Evolutionary conservation across 441 rosid species (phyloP).

Genomic region (Dalechampia spathulata): DNA sequence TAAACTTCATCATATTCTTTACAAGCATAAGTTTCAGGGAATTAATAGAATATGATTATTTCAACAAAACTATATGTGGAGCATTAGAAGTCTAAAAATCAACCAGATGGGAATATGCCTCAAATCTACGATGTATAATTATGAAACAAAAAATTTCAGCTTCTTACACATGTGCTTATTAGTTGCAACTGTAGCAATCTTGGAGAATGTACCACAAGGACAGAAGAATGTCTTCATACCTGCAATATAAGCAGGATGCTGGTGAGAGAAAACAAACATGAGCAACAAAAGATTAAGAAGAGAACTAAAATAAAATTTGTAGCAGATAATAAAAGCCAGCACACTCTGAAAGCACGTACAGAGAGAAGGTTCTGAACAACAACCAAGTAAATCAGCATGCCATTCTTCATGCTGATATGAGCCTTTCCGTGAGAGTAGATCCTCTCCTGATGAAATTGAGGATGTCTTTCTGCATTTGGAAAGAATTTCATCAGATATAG

Average conservation of each 20-base stretch:
- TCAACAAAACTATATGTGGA: no score
- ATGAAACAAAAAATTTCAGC: conserved; percentile 4
- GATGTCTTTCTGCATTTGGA: conserved; percentile 53
- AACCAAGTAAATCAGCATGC: conserved; percentile 80
- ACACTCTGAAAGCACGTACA: conserved; percentile 38
- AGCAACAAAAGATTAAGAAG: no score
- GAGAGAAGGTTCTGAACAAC: conserved; percentile 74
- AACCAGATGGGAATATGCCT: no score
- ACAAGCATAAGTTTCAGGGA: no score
- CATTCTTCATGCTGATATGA: conserved; percentile 59
- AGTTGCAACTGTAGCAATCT: conserved; percentile 60
- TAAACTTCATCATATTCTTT: no score
- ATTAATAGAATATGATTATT: no score
- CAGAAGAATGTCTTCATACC: conserved; percentile 69
- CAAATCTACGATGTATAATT: no score
- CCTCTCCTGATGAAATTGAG: conserved; percentile 59
- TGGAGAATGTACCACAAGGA: conserved; percentile 82
- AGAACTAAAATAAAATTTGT: no score
- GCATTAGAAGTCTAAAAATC: no score
- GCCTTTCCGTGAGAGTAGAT: conserved; percentile 53
- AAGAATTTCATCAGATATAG: no score
- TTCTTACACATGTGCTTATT: conserved; percentile 64
- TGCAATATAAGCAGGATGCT: conserved; percentile 25
- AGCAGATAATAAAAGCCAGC: not conserved
- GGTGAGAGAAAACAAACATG: conserved; percentile 1